Evolutionary conservation across 1,139 yeast species (phyloP), one percentile per base, ranked within the genome.

Genomic region (Diutina neorugosa): DNA sequence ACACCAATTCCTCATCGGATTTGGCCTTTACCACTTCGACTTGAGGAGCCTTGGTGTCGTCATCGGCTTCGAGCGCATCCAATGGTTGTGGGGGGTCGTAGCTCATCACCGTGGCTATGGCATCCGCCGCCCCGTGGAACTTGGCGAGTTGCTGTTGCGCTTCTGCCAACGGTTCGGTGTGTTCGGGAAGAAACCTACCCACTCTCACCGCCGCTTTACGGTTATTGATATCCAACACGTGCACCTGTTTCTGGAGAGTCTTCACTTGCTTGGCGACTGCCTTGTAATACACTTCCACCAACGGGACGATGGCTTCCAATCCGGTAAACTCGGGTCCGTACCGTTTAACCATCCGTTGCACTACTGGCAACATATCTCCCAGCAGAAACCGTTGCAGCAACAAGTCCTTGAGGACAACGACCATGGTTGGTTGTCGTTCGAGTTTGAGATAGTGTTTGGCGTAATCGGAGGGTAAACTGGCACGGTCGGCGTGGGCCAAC

Each of bases 201-300:
- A 86, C 80, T 59, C 86, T 74, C 53, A 86, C 77, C 52, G 84
- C 80, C 1, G 83, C 78, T 54, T 74, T 76, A 53, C 74, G 74
- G 57, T 78, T 80, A 47, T 71, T 70, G 21, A 67, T 63, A 16
- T 68, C 69, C 27, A 74, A 62, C 23, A 68, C 68, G 21, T 64
- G 61, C 1, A 78, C 64, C 19, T 64, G 62, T 31, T 64, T 62
- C 53, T 77, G 72, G 37, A 75, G 59, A 1, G 63, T 64, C 5
- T 63, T 61, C 2, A 81, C 62, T 21, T 68, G 64, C 2, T 68
- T 62, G 34, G 75, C 68, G 3, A 80, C 71, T 0, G 76, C 76
- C 19, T 71, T 70, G 0, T 80, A 67, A 61, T 82, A 87, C 0
- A 70, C 65, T 14, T 64, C 65, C 52, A 46, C 50, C 8, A 46